Evolutionary conservation across 495 filamentous ascomycete genomes (phyloP), one percentile per base, ranked within the genome.

Genomic region (Penicillium subrubescens): DNA sequence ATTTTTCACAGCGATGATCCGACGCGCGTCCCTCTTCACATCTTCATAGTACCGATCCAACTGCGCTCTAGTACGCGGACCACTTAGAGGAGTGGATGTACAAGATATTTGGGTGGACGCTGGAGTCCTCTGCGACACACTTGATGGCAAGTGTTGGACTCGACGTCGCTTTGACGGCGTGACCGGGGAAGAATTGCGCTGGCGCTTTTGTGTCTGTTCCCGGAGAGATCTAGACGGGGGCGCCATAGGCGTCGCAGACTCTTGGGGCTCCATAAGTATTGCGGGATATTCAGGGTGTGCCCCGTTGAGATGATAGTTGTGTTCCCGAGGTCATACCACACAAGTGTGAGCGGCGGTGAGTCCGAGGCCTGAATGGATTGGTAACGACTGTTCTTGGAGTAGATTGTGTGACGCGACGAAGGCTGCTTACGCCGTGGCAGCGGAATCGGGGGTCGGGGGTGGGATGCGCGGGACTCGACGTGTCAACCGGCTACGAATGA

Each of bases 81-180:
- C 15, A 10, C 10, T n/a, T 14, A 34, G 15, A 21, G 51, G 51
- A 31, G 51, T 54, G 31, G 27, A 4, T 2, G 27, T 34, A 17
- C 11, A 33, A n/a, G 25, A 31, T 48, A 25, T 48, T 54, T 33
- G 27, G 51, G 27, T 19, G 15, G 51, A 31, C 3, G 29, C 51
- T 19, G 51, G 51, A 12, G 51, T 54, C 10, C 31, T 34, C 51
- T 8, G 27, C 15, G 51, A 21, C 19, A 2, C 51, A 17, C 11
- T 54, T 17, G 27, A 54, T 8, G 51, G 27, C 8, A 31, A 12
- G 8, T 8, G 44, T n/a, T 19, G 51, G 3, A 34, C 8, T 31
- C 51, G 51, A 19, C 51, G 51, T n/a, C 51, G 51, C 25, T 54
- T 54, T 11, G 23, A 54, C 17, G 51, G 51, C 27, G 51, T 54